These are phyloP conservation scores for Vaccinium macrocarpon DNA, from an alignment of 148 eudicot genomes.

Conservation along the genomic window DNA sequence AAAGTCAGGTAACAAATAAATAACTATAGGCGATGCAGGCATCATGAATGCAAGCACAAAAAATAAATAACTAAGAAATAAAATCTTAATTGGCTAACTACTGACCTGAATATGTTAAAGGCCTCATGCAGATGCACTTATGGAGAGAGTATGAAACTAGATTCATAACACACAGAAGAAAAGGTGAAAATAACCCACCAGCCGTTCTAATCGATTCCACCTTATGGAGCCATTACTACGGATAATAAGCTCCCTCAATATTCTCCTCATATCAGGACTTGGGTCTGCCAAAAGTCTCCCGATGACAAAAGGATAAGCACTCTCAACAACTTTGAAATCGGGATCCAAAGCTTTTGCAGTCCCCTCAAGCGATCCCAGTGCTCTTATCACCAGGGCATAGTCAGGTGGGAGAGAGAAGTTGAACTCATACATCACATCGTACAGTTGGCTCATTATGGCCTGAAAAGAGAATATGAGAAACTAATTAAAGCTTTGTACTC, in stretches of 20 bases:
- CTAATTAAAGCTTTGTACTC: not conserved
- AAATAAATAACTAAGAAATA: not conserved
- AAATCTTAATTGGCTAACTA: not conserved
- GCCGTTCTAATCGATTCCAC: conserved; percentile 91
- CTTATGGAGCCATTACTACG: conserved; percentile 93
- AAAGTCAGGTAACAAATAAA: not conserved
- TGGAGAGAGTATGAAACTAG: not conserved
- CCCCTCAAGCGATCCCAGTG: conserved; percentile 96
- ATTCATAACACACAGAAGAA: not conserved
- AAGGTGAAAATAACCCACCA: conserved; percentile 50
- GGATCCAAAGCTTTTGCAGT: conserved; percentile 97
- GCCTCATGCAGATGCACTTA: not conserved
- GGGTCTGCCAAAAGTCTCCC: conserved; percentile 94
- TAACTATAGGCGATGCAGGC: not conserved
- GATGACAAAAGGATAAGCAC: conserved; percentile 94
- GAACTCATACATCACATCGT: conserved; percentile 94
- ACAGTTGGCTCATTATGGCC: conserved; percentile 96
- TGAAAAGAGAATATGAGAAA: conserved; percentile 36
- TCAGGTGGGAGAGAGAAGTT: conserved; percentile 95
- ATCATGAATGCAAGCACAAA: not conserved
- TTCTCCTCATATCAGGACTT: conserved; percentile 94
- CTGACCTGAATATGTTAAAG: not conserved
- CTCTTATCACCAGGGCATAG: conserved; percentile 97
- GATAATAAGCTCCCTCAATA: conserved; percentile 80
- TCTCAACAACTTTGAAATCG: conserved; percentile 85